Evolutionary conservation across 2,329 filamentous ascomycete genomes (phyloP).

Genomic region (Arthrinium puccinioides): DNA sequence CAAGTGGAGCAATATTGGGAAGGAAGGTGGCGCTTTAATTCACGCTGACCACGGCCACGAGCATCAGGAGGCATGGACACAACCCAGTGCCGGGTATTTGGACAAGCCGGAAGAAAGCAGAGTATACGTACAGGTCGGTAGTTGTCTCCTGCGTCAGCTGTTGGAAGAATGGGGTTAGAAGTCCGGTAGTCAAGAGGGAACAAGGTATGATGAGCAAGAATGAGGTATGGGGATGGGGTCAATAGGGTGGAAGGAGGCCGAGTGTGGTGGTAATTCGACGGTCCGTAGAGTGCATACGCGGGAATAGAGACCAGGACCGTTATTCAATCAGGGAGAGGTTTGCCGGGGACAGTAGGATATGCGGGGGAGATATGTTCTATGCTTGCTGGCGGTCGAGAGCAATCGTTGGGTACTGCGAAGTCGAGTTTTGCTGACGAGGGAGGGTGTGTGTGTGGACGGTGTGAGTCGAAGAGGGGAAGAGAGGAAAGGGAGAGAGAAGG

Average conservation of each 20-base stretch:
- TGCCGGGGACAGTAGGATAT: background rate
- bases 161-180: conserved; percentile 11
- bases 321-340: conserved; percentile 1
- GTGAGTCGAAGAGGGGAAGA: no score
- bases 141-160: conserved; percentile 37
- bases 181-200: conserved; percentile 12
- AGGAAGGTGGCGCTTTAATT: no score
- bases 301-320: background rate
- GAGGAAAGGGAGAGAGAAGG: conserved; percentile 1
- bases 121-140: conserved; percentile 44
- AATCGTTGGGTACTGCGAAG: no score
- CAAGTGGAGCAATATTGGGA: no score
- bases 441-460: no score
- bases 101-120: background rate
- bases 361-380: background rate
- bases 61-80: no score
- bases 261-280: background rate
- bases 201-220: conserved; percentile 5
- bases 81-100: no score
- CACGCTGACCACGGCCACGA: no score
- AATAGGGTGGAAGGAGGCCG: no score
- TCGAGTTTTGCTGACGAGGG: no score
- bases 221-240: background rate
- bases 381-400: no score
- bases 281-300: conserved; percentile 1